Percentiles rank a stretch among this genome's conserved stretches.
Evolutionary conservation across 2,329 filamentous ascomycete species (phyloP).

Genomic region (Akanthomyces lecanii): DNA sequence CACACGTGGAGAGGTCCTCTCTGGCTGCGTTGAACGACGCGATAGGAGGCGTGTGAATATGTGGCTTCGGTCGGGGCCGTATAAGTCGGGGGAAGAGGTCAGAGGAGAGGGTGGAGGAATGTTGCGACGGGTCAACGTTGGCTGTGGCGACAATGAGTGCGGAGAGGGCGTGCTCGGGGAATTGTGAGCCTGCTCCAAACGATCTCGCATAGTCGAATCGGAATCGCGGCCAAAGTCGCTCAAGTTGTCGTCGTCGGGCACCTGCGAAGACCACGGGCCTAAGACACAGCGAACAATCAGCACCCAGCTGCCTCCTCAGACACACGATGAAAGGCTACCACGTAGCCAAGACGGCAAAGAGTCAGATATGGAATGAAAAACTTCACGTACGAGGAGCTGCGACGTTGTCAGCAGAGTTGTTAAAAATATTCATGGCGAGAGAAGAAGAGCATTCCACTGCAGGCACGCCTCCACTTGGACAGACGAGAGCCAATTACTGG

Average conservation of each 20-base stretch:
- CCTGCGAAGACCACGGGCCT: slow-evolving; percentile 17
- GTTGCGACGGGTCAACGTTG: slow-evolving; percentile 25
- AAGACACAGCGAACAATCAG: slow-evolving; percentile 4
- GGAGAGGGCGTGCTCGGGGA: slow-evolving; percentile 20
- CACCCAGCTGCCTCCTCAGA: slow-evolving; percentile 2
- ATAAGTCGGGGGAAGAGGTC: slow-evolving; percentile 6
- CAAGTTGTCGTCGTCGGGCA: slow-evolving; percentile 13
- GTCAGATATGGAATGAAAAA: neutral
- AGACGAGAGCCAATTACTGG: slow-evolving; percentile 33
- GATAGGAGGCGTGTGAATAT: slow-evolving; percentile 16
- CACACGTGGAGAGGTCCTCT: slow-evolving; percentile 22
- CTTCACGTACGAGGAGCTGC: slow-evolving; percentile 35
- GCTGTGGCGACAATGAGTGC: slow-evolving; percentile 33
- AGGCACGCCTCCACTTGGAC: slow-evolving; percentile 31
- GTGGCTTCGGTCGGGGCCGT: slow-evolving; percentile 15
- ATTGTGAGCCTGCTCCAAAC: neutral
- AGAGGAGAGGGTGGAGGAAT: slow-evolving; percentile 19
- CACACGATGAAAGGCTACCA: neutral
- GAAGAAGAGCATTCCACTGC: slow-evolving; percentile 15
- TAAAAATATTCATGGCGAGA: slow-evolving; percentile 37
- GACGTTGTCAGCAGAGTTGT: slow-evolving; percentile 32
- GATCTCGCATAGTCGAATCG: slow-evolving; percentile 5
- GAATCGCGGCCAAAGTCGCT: slow-evolving; percentile 1
- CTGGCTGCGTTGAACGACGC: neutral
- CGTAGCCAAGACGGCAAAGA: neutral